phyloP scores from a whole-genome alignment of 805 yeast genomes.

The Metschnikowia vanudenii region DNA sequence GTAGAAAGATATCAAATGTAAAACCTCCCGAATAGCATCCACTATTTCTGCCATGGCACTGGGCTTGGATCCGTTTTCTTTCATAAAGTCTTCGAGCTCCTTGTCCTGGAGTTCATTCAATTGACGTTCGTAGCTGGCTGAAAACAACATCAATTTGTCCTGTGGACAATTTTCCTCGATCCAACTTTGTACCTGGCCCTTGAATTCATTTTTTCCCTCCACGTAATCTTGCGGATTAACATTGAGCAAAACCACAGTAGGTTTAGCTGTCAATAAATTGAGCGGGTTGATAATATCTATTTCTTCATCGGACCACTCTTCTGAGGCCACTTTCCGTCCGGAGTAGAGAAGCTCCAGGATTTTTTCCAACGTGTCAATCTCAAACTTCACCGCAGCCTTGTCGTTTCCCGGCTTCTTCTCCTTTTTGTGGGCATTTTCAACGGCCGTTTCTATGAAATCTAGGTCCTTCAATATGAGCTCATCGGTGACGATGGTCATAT shows the following conservation, averaged over 20 bases:
- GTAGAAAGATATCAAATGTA: slow-evolving; percentile 78
- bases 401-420: slow-evolving; percentile 31
- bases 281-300: slow-evolving; percentile 65
- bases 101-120: slow-evolving; percentile 13
- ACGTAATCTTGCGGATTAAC: slow-evolving; percentile 69
- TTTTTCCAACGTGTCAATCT: slow-evolving; percentile 30
- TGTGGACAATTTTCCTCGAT: slow-evolving; percentile 63
- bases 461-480: slow-evolving; percentile 61
- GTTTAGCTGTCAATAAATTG: slow-evolving; percentile 82
- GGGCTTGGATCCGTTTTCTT: slow-evolving; percentile 31
- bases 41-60: slow-evolving; percentile 65
- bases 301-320: slow-evolving; percentile 60
- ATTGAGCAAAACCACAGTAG: slow-evolving; percentile 76
- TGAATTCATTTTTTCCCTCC: slow-evolving; percentile 50
- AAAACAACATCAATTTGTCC: slow-evolving; percentile 35
- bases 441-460: slow-evolving; percentile 56
- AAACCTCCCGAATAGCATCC: slow-evolving; percentile 19
- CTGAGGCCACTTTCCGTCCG: slow-evolving; percentile 60
- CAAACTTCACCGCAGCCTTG: slow-evolving; percentile 25
- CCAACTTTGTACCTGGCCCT: slow-evolving; percentile 60
- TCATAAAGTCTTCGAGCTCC: slow-evolving; percentile 21
- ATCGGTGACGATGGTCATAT: slow-evolving; percentile 41
- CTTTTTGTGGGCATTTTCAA: slow-evolving; percentile 30
- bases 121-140: slow-evolving; percentile 50
- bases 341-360: slow-evolving; percentile 37